Percentiles rank a stretch among this genome's conserved stretches.
phyloP scores from a whole-genome alignment of 371 early-diverging fungal genomes.

The Mortierella sp. region DNA sequence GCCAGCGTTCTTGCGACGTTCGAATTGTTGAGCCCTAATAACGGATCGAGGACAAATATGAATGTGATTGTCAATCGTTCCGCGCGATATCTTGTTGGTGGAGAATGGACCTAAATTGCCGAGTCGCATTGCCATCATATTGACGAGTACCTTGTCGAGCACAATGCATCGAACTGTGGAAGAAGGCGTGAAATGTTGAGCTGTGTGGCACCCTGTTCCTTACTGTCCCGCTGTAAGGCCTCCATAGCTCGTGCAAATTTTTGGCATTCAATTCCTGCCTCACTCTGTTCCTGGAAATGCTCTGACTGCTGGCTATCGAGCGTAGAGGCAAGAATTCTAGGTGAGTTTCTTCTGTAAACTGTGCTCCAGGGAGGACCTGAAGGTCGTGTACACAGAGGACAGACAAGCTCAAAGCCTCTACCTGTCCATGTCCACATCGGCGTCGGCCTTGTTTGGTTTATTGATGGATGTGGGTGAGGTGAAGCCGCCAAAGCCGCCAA shows the following conservation, averaged over 20 bases:
- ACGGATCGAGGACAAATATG: neutral
- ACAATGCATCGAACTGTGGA: constrained; percentile 39
- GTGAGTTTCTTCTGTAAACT: neutral
- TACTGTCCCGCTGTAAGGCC: constrained; percentile 21
- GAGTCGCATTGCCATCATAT: neutral
- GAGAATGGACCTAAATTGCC: neutral
- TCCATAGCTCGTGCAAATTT: constrained; percentile 44
- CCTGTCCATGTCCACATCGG: constrained; percentile 33
- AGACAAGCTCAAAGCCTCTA: neutral
- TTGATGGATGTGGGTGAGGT: constrained; percentile 1
- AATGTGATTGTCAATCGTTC: neutral
- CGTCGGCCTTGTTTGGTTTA: neutral
- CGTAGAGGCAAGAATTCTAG: neutral
- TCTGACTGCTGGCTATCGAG: constrained; percentile 8
- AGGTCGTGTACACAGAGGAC: neutral
- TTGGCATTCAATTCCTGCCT: constrained; percentile 46
- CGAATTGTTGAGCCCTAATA: constrained; percentile 36
- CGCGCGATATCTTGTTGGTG: neutral
- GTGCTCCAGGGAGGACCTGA: neutral
- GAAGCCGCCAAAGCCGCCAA: neutral
- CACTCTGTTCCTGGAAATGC: constrained; percentile 27
- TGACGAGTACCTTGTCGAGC: constrained; percentile 31
- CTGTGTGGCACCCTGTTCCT: neutral
- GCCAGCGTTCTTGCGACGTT: constrained; percentile 39
- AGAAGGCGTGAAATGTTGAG: constrained; percentile 29